Base-by-base conservation (phyloP, 73 alveolate genomes). In the Paramecium octaurelia region DNA sequence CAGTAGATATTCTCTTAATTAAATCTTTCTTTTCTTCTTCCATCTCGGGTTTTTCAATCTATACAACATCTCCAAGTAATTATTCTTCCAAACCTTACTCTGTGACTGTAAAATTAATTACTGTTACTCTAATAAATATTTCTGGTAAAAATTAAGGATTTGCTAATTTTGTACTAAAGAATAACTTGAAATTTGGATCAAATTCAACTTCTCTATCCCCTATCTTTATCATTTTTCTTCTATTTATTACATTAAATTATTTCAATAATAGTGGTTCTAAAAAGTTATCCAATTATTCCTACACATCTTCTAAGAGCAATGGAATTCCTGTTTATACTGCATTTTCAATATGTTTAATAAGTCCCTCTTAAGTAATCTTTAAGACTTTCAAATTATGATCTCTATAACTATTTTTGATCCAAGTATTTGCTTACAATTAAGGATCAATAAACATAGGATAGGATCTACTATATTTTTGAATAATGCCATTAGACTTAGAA, bases 361-460 rank as follows among this genome's bases (percentile, higher is more conserved):
- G 92, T 23, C 94, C 94, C 20, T 95, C 97, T 48, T 95, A 95
- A 92, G 94, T 93, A 38, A 92, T 96, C 70, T 93, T 95, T 29
- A 93, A 83, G 40, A 92, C 97, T 42, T 91, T 95, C 92, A 95
- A 88, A 57, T 96, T 92, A 1, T 75, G 73, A 86, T 95, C 95
- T 84, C 96, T 76, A 92, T 88, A 93, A 60, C 93, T 64, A 68
- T 96, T 97, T 84, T 97, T 96, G 46, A 97, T 95, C 99, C 99
- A 97, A 85, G 94, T 97, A 88, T 97, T 95, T 23, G 99, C 99
- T 92, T 98, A 95, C 73, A 95, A 88, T 91, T 98, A 95, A 9
- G 99, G 99, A 93, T 98, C 99, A 64, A 98, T 98, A 64, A 98
- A 93, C 64, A 96, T 93, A 10, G 99, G 99, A 96, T 97, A 96